Evolutionary conservation across 768 basidiomycete species (phyloP), one percentile per base, ranked within the genome.

Genomic region (Mycena crocata): DNA sequence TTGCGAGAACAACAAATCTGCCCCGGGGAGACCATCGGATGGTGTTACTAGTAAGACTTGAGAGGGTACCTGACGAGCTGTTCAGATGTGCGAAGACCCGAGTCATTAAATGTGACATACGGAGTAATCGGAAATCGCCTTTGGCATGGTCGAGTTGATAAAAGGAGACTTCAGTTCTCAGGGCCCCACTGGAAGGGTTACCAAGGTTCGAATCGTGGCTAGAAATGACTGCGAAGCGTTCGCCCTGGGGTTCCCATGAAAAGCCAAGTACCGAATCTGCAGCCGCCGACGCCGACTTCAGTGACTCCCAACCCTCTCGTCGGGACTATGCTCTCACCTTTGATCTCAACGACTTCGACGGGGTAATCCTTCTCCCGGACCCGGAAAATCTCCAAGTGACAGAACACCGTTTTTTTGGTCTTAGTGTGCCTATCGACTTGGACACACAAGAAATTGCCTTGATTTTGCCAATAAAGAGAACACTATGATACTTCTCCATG

Each of bases 341-440:
- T 99, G 58, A 96, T 85, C 79, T 99, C 97, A 57, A 98, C 90
- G 45, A 97, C 95, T 78, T 99, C 96, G 35, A 99, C 96, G 1
- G 97, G 97, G 78, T 88, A 94, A 78, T 98, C 94, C 79, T 97
- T 98, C 82, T 99, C 97, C 59, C 96, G 90, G 63, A 98, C 89
- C 57, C 96, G 89, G 86, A 98, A 98, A 61, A 99, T 92, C 82
- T 99, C 97, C 65, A 99, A 85, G 78, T 98, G 98, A 79, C 96
- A 96, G 83, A 95, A 98, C 35, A 93, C 94, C 8, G 95, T 95
- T 81, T 98, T 98, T 81, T 96, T 97, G 10, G 96, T 96, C 82
- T 98, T 98, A n/a, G 95, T 96, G 77, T 97, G 95, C 56, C 96
- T 91, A 82, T 98, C 97, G 65, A 99, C 97, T 81, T 97, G 97